phyloP scores from a whole-genome alignment of 331 rosid species.

The Arachis monticola region DNA sequence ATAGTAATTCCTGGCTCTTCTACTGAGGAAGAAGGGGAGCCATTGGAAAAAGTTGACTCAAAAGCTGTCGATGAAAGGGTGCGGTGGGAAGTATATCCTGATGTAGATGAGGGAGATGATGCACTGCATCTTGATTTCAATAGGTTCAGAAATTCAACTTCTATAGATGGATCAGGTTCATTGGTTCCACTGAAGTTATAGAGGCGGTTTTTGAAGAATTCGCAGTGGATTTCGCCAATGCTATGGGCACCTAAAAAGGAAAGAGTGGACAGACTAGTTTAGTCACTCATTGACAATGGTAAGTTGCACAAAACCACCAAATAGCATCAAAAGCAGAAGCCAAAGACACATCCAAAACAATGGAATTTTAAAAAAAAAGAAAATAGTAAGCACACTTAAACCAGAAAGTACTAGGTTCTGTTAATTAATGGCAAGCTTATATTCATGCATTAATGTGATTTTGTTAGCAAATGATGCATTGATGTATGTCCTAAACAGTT shows the following conservation, averaged over 20 bases:
- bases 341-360: slow-evolving; percentile 15
- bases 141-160: slow-evolving; percentile 41
- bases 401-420: background rate
- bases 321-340: slow-evolving; percentile 9
- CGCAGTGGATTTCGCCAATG: slow-evolving; percentile 48
- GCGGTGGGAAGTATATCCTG: background rate
- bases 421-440: background rate
- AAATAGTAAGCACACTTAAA: background rate
- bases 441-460: background rate
- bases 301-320: slow-evolving; percentile 10
- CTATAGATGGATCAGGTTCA: slow-evolving; percentile 50
- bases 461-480: slow-evolving; percentile 16
- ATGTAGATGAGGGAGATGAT: slow-evolving; percentile 27
- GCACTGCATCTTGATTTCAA: slow-evolving; percentile 45
- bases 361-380: background rate
- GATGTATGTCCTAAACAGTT: background rate
- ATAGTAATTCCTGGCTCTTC: slow-evolving; percentile 35
- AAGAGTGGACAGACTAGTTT: slow-evolving; percentile 15
- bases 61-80: slow-evolving; percentile 8
- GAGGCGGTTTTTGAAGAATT: slow-evolving; percentile 44
- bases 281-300: slow-evolving; percentile 8
- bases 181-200: slow-evolving; percentile 44
- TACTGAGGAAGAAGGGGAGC: slow-evolving; percentile 27
- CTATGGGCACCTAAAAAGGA: slow-evolving; percentile 47
- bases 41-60: background rate